A percentile compares a stretch with the other conserved stretches of the same genome.
phyloP scores from a whole-genome alignment of 2,329 filamentous ascomycete genomes.

The Sporothrix globosa region DNA sequence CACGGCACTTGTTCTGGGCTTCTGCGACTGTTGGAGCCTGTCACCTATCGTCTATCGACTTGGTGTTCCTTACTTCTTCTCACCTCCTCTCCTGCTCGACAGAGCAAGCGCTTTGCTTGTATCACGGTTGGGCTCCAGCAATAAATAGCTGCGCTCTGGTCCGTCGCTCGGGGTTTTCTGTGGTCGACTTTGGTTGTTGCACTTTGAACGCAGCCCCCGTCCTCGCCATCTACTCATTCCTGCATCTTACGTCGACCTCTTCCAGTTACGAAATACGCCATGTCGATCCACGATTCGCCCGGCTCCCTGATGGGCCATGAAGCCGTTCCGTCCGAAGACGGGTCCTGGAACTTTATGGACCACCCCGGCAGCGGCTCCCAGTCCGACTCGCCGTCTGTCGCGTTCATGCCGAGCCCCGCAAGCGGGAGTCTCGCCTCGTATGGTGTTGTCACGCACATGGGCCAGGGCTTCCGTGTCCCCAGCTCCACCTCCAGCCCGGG shows the following conservation, averaged over 20 bases:
- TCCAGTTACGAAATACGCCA: neutral
- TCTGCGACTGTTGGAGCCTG: neutral
- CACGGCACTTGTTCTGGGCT: neutral
- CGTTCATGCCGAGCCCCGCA: slow-evolving; percentile 55
- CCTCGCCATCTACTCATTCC: neutral
- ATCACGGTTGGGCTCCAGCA: neutral
- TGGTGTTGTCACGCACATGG: slow-evolving; percentile 49
- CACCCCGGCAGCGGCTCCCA: slow-evolving; percentile 44
- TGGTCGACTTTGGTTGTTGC: neutral
- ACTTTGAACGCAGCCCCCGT: neutral
- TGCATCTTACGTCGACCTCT: neutral
- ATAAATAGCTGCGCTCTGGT: slow-evolving; percentile 14
- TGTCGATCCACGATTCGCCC: slow-evolving; percentile 32
- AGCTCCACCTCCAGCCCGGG: slow-evolving; percentile 42
- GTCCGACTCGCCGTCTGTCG: slow-evolving; percentile 47
- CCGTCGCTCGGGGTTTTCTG: neutral
- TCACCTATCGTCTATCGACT: too few relatives aligned
- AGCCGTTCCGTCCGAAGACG: slow-evolving; percentile 40
- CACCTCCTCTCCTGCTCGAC: neutral
- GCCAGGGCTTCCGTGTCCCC: slow-evolving; percentile 40
- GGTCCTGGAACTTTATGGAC: slow-evolving; percentile 51
- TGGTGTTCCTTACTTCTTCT: neutral
- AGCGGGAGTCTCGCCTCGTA: slow-evolving; percentile 57
- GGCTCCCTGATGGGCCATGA: slow-evolving; percentile 31
- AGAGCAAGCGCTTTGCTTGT: neutral